Percentiles rank a stretch among this genome's conserved stretches.
Conservation (phyloP, 139 green algal genomes). For the Chlamydomonas sp. region DNA sequence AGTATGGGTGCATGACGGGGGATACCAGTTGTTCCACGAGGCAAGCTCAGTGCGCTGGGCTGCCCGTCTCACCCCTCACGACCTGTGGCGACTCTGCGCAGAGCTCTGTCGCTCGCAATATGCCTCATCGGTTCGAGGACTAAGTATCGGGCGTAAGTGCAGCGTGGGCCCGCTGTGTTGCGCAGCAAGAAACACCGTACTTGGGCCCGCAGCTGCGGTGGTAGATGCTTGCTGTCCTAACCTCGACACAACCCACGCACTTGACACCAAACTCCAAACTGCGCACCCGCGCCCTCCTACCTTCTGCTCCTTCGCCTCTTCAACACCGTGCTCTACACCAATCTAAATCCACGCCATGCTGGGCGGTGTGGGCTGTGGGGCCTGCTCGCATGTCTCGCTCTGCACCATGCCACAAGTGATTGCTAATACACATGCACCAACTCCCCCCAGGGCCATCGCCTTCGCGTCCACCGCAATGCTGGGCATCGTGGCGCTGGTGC, state of each 20-base stretch:
- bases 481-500: conserved; percentile 38
- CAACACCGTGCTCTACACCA: neutral
- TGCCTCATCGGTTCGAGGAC: conserved; percentile 45
- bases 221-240: too few species aligned
- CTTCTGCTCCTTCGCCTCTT: neutral
- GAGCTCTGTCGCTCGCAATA: conserved; percentile 40
- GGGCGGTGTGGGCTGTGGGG: neutral
- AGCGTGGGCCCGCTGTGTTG: too few species aligned
- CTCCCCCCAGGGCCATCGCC: conserved; percentile 39
- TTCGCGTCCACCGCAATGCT: conserved; percentile 3
- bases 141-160: conserved; percentile 43
- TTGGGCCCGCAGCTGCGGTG: too few species aligned
- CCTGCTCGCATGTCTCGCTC: too few species aligned
- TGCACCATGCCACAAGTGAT: too few species aligned
- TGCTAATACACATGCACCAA: neutral
- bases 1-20: neutral
- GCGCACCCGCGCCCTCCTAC: too few species aligned
- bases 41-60: neutral
- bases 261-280: too few species aligned
- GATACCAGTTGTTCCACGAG: too few species aligned
- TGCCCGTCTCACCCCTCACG: neutral
- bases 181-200: neutral
- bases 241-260: too few species aligned
- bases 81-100: neutral
- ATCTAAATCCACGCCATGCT: neutral